Evolutionary conservation across 805 yeast genomes (phyloP).

Genomic region (Isabelozyma gotoi): DNA sequence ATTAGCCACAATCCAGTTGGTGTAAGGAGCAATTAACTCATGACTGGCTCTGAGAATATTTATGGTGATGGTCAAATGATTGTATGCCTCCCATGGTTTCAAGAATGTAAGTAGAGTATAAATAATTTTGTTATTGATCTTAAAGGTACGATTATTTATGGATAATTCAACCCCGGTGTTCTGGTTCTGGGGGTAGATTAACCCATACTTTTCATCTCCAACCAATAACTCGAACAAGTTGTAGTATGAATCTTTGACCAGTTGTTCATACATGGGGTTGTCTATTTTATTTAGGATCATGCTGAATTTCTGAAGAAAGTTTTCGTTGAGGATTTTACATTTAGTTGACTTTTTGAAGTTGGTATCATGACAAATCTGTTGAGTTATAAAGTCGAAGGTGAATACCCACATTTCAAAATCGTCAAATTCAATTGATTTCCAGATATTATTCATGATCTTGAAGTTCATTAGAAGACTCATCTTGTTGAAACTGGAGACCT

Average conservation of each 20-base stretch:
- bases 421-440: conserved; percentile 56
- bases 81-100: conserved; percentile 78
- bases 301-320: conserved; percentile 59
- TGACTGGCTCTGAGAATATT: conserved; percentile 53
- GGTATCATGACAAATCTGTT: conserved; percentile 55
- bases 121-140: conserved; percentile 65
- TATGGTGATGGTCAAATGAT: conserved; percentile 57
- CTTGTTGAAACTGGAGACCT: conserved; percentile 55
- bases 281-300: conserved; percentile 39
- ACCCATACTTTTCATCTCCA: conserved; percentile 50
- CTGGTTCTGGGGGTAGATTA: conserved; percentile 43
- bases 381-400: conserved; percentile 49
- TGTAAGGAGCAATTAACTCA: conserved; percentile 74
- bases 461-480: conserved; percentile 57
- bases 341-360: conserved; percentile 67
- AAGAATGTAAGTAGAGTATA: conserved; percentile 60
- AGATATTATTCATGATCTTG: conserved; percentile 63
- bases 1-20: conserved; percentile 49
- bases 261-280: conserved; percentile 6
- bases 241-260: neutral
- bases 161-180: conserved; percentile 43
- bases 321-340: conserved; percentile 75
- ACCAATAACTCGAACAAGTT: conserved; percentile 26
- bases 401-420: conserved; percentile 47
- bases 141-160: conserved; percentile 53